Percentiles rank a stretch among this genome's conserved stretches.
phyloP scores from a whole-genome alignment of 2,329 filamentous ascomycete species.

The Exophiala calicioides region DNA sequence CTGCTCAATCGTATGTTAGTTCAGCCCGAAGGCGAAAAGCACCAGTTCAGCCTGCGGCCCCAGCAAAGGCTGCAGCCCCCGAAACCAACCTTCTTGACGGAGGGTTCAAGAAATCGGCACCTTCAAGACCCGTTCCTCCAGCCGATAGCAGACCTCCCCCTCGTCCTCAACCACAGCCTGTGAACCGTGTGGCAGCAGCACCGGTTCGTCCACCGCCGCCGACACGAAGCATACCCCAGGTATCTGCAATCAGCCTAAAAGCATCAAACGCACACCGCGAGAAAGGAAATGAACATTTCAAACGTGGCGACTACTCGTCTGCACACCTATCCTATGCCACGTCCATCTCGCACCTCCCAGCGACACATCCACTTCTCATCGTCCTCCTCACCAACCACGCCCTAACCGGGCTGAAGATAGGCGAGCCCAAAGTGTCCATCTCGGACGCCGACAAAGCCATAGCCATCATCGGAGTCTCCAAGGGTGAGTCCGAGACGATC shows the following conservation, averaged over 20 bases:
- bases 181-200: slow-evolving; percentile 2
- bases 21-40: slow-evolving; percentile 76
- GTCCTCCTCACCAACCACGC: slow-evolving; percentile 90
- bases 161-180: slow-evolving; percentile 33
- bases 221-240: slow-evolving; percentile 58
- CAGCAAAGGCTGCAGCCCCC: slow-evolving; percentile 45
- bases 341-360: slow-evolving; percentile 73
- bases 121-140: slow-evolving; percentile 34
- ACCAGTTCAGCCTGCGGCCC: slow-evolving; percentile 48
- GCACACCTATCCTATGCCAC: slow-evolving; percentile 81
- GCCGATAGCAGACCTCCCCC: slow-evolving; percentile 38
- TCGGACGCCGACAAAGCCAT: slow-evolving; percentile 81
- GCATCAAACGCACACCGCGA: slow-evolving; percentile 76
- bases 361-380: slow-evolving; percentile 78
- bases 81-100: slow-evolving; percentile 67
- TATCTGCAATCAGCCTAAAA: slow-evolving; percentile 69
- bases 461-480: slow-evolving; percentile 73
- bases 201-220: slow-evolving; percentile 39
- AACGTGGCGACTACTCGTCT: slow-evolving; percentile 85
- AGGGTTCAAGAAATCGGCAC: slow-evolving; percentile 26
- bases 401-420: slow-evolving; percentile 85
- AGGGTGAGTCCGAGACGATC: slow-evolving; percentile 79
- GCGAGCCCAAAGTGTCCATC: slow-evolving; percentile 84
- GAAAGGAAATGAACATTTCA: slow-evolving; percentile 85
- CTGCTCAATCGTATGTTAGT: slow-evolving; percentile 81